phyloP scores from a whole-genome alignment of 768 basidiomycete species.

The Auricularia cornea region DNA sequence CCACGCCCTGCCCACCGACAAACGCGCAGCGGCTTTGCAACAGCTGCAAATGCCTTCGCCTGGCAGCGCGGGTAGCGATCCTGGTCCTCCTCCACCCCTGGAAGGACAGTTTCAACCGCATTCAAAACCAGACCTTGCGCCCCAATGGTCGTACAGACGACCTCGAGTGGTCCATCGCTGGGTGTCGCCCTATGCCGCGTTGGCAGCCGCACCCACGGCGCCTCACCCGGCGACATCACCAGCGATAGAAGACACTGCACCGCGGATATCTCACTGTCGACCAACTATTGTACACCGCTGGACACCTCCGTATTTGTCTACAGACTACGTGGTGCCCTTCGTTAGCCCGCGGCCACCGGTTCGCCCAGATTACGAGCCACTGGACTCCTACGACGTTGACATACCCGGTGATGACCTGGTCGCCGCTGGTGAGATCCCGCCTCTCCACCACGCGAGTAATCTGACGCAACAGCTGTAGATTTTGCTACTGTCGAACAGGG shows the following conservation, averaged over 20 bases:
- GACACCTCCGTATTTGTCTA: background rate
- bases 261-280: conserved; percentile 15
- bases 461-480: background rate
- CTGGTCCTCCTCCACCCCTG: too few species aligned
- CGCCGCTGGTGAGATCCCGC: background rate
- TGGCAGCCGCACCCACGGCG: too few species aligned
- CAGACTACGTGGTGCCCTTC: background rate
- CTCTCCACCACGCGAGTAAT: background rate
- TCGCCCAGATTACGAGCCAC: background rate
- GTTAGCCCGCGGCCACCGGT: background rate
- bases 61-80: too few species aligned
- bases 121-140: too few species aligned
- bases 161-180: too few species aligned
- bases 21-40: background rate
- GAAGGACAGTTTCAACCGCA: too few species aligned
- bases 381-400: background rate
- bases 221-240: too few species aligned
- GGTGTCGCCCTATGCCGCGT: too few species aligned
- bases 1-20: conserved; percentile 5
- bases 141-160: too few species aligned
- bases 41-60: background rate
- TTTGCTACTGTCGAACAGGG: background rate
- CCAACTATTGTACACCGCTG: conserved; percentile 14
- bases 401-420: background rate
- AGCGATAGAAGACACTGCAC: conserved; percentile 21